These are phyloP conservation scores for Digitaria exilis DNA, from an alignment of 202 grass and related monocot species.

Conservation along the genomic window DNA sequence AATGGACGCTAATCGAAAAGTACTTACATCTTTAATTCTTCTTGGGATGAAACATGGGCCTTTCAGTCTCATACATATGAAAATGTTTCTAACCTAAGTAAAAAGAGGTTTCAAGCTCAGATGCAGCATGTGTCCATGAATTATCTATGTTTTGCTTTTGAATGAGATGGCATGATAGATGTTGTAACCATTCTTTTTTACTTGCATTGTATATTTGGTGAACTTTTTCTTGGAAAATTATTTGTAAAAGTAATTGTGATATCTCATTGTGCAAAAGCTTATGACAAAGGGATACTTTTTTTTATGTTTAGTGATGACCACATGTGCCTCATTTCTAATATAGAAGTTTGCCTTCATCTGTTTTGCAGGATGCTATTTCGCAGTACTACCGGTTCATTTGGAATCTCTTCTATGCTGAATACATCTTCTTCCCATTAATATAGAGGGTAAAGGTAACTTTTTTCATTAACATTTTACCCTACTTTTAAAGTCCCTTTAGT, in stretches of 20 bases:
- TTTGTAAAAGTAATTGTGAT: neutral
- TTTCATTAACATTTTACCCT: neutral
- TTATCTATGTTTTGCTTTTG: conserved; percentile 12
- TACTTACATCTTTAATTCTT: neutral
- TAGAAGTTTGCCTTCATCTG: conserved; percentile 15
- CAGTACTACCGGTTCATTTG: conserved; percentile 93
- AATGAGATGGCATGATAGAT: neutral
- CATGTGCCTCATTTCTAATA: neutral
- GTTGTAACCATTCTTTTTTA: neutral
- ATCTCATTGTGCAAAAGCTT: neutral
- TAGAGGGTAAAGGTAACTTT: conserved; percentile 57
- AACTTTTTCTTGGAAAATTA: neutral
- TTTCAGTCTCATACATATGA: neutral
- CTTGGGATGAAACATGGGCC: too few species aligned
- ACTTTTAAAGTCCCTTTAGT: neutral
- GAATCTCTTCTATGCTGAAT: conserved; percentile 97
- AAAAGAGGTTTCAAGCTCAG: neutral
- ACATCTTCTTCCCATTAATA: conserved; percentile 81
- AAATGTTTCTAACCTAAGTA: neutral
- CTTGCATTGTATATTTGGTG: neutral
- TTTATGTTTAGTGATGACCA: neutral
- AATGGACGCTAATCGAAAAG: neutral
- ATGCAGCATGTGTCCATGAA: neutral
- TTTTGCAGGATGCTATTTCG: conserved; percentile 84
- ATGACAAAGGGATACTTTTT: neutral